Evolutionary conservation across 2,329 filamentous ascomycete genomes (phyloP).

Genomic region (Tetracladium maxilliforme): DNA sequence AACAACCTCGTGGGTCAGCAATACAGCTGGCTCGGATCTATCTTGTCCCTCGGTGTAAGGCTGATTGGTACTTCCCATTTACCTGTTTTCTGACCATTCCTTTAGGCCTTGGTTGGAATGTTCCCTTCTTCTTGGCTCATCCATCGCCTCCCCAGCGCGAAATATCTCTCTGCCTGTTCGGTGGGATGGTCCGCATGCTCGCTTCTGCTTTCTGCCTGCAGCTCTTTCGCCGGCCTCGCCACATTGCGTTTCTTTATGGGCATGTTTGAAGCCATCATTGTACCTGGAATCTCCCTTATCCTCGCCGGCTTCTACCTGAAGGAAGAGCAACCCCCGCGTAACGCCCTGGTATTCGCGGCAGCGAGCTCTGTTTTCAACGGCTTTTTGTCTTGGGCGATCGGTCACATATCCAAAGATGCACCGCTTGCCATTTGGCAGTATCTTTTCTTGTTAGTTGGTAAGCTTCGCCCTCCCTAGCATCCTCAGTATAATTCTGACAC

Average conservation of each 20-base stretch:
- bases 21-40: slow-evolving; percentile 17
- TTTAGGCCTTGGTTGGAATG: slow-evolving; percentile 9
- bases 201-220: slow-evolving; percentile 12
- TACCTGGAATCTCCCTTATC: slow-evolving; percentile 18
- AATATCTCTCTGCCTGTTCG: slow-evolving; percentile 11
- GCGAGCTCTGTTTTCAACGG: slow-evolving; percentile 14
- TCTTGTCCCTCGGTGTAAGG: slow-evolving; percentile 13
- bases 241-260: slow-evolving; percentile 19
- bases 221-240: slow-evolving; percentile 15
- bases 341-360: slow-evolving; percentile 19
- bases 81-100: not conserved
- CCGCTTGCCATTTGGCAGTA: slow-evolving; percentile 6
- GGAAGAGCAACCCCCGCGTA: slow-evolving; percentile 18
- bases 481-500: slow-evolving; percentile 13
- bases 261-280: slow-evolving; percentile 6
- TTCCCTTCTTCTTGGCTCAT: slow-evolving; percentile 12
- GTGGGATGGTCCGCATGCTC: slow-evolving; percentile 14
- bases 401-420: slow-evolving; percentile 9
- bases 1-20: slow-evolving; percentile 15
- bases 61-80: not conserved
- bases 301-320: slow-evolving; percentile 22
- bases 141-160: slow-evolving; percentile 12
- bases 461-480: slow-evolving; percentile 5
- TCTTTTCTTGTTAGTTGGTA: slow-evolving; percentile 5
- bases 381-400: slow-evolving; percentile 13